These are phyloP conservation scores for Asterophora parasitica DNA, from an alignment of 768 basidiomycete species.

Conservation along the genomic window DNA sequence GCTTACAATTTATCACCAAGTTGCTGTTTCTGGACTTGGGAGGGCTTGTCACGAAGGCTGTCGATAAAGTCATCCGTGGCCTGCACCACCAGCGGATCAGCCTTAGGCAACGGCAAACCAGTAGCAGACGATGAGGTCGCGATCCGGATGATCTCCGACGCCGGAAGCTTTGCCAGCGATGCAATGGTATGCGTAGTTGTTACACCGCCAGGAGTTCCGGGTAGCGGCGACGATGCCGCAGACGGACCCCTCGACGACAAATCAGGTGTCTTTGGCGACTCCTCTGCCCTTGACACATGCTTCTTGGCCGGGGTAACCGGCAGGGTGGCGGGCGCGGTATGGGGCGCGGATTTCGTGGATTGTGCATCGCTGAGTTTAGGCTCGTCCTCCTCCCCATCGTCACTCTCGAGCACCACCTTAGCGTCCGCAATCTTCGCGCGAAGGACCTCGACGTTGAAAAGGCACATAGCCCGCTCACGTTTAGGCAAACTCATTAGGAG, in stretches of 20 bases:
- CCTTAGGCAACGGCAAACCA: conserved; percentile 59
- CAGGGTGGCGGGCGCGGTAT: neutral
- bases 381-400: conserved; percentile 45
- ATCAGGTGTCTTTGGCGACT: conserved; percentile 72
- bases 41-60: conserved; percentile 47
- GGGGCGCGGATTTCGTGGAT: conserved; percentile 17
- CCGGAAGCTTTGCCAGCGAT: conserved; percentile 69
- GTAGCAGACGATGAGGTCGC: conserved; percentile 45
- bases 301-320: conserved; percentile 58
- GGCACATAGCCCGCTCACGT: conserved; percentile 84
- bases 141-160: conserved; percentile 67
- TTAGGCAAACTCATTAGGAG: conserved; percentile 84
- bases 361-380: conserved; percentile 19
- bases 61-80: conserved; percentile 74
- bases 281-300: conserved; percentile 31
- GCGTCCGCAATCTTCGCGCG: conserved; percentile 77
- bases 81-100: conserved; percentile 63
- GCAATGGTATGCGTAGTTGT: conserved; percentile 54
- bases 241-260: conserved; percentile 72
- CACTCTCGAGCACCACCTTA: conserved; percentile 72
- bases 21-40: conserved; percentile 68
- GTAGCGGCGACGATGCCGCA: conserved; percentile 65
- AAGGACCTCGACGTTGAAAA: conserved; percentile 82
- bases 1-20: conserved; percentile 71
- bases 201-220: conserved; percentile 49